Evolutionary conservation across 1,284 basidiomycete species (phyloP).

Genomic region (Anthracocystis setariae): DNA sequence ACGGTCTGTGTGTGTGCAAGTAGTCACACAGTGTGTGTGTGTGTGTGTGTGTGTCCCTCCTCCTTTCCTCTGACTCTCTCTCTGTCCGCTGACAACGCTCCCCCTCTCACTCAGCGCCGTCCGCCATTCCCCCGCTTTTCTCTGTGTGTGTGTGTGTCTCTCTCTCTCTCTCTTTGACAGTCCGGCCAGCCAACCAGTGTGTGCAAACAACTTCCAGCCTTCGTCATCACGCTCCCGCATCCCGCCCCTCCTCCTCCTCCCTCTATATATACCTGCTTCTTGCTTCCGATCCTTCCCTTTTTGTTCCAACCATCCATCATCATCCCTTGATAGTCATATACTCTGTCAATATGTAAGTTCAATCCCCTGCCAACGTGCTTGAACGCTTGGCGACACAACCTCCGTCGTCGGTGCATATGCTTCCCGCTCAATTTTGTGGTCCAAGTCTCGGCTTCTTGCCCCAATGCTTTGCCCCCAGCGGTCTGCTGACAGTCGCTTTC

Average conservation of each 20-base stretch:
- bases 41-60: too few relatives aligned
- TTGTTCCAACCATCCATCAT: constrained; percentile 15
- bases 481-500: constrained; percentile 1
- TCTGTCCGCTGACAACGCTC: neutral
- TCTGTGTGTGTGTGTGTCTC: neutral
- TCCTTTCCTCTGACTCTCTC: too few relatives aligned
- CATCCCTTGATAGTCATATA: neutral
- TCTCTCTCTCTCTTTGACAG: neutral
- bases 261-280: constrained; percentile 22
- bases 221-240: constrained; percentile 3
- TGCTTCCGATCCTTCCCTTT: constrained; percentile 4
- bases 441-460: neutral
- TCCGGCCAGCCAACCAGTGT: neutral
- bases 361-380: neutral
- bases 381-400: too few relatives aligned
- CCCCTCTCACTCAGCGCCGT: neutral
- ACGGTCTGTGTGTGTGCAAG: constrained; percentile 1
- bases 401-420: too few relatives aligned
- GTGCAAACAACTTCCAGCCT: neutral
- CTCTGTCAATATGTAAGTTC: constrained; percentile 31
- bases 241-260: too few relatives aligned
- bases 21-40: too few relatives aligned
- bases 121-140: neutral
- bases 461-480: neutral
- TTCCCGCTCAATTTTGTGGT: neutral